These are phyloP conservation scores for Hansenula sp. DNA, from an alignment of 1,139 yeast genomes.

Conservation along the genomic window DNA sequence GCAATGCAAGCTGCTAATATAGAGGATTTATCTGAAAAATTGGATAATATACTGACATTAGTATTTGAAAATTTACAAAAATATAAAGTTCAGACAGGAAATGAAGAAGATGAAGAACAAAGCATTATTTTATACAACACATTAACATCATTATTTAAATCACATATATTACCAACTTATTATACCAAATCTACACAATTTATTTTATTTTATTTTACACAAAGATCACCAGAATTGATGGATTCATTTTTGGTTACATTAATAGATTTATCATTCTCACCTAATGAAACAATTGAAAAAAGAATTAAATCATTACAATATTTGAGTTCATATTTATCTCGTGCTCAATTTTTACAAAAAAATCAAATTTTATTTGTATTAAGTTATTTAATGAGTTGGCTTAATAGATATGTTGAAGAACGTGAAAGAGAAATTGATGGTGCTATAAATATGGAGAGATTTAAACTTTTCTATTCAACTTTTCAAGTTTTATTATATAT, in stretches of 20 bases:
- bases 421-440: slow-evolving; percentile 76
- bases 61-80: slow-evolving; percentile 46
- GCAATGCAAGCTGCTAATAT: slow-evolving; percentile 51
- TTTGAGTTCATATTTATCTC: slow-evolving; percentile 83
- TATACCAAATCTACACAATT: slow-evolving; percentile 89
- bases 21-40: slow-evolving; percentile 54
- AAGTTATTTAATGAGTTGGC: slow-evolving; percentile 77
- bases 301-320: slow-evolving; percentile 90
- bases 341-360: slow-evolving; percentile 71
- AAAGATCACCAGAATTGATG: slow-evolving; percentile 73
- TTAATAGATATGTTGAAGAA: slow-evolving; percentile 72
- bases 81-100: slow-evolving; percentile 19
- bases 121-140: slow-evolving; percentile 77
- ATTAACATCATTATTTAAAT: slow-evolving; percentile 69
- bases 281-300: slow-evolving; percentile 63
- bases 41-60: slow-evolving; percentile 61
- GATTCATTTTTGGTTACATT: slow-evolving; percentile 82
- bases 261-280: slow-evolving; percentile 75
- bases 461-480: slow-evolving; percentile 86
- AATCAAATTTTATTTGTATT: slow-evolving; percentile 76
- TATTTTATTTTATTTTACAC: slow-evolving; percentile 75
- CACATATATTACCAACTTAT: slow-evolving; percentile 87
- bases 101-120: slow-evolving; percentile 40
- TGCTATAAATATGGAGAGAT: slow-evolving; percentile 72
- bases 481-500: slow-evolving; percentile 89